Base-by-base conservation (phyloP, 129 eudicot genomes). In the Chrysanthemum makinoi region DNA sequence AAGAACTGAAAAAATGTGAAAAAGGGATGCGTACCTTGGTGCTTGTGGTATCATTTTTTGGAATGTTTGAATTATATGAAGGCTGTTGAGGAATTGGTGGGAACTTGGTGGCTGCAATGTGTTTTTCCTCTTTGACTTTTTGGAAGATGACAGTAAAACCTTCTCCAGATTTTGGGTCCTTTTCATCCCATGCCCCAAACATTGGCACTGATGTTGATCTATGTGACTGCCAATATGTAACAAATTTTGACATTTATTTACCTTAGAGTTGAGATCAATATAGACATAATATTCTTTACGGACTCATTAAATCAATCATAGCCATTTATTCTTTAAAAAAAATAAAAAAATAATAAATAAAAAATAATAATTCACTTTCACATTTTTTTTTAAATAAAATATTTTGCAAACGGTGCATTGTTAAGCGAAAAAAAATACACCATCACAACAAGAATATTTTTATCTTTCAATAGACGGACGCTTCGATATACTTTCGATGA, bases 111-210 rank as follows among this genome's bases (percentile, higher is more conserved):
- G 89, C 92, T 43, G 96, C 86, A 60, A 80, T 86, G 17, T 84
- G 88, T 74, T 89, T 89, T 74, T 89, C 92, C 74, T 86, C 90
- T 76, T 89, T 86, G 43, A 86, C 89, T 71, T 86, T 89, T 48
- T 86, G 85, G 60, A 89, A 89, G 64, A 86, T 89, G 52, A 86
- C 88, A 0, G 96, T 89, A 71, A 86, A 89, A 10, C 92, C 92
- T 61, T 89, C 96, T 48, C 80, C 92, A 55, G 96, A 86, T 80
- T 62, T 75, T 0, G 90, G 90, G 75, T 86, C 88, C 50, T 63
- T 84, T 53, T 86, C 92, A 78, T 89, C 92, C 90, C 96, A 89
- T 62, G 84, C 86, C 48, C 96, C 96, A 76, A 89, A 89, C 87
- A 86, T 82, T 20, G 96, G 96, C n/a, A 89, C 90, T 18, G 92